A percentile compares a stretch with the other conserved stretches of the same genome.
phyloP scores from a whole-genome alignment of 768 basidiomycete species.

The Cystofilobasidium macerans region DNA sequence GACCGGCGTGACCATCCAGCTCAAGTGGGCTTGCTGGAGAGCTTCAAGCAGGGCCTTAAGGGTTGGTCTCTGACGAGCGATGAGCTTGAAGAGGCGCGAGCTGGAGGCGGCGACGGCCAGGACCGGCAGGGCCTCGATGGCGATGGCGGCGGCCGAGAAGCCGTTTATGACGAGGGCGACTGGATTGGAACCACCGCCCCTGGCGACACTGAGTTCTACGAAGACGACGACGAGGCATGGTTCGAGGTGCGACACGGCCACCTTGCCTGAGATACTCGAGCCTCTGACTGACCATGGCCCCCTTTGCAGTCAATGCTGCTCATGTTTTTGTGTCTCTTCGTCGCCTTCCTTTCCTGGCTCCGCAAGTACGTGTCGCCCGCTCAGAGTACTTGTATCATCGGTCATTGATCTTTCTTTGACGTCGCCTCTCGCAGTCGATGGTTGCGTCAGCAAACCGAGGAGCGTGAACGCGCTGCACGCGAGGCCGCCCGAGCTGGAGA shows the following conservation, averaged over 20 bases:
- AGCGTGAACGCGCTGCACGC: background rate
- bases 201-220: background rate
- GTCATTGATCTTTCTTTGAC: background rate
- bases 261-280: background rate
- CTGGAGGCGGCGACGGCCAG: background rate
- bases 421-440: background rate
- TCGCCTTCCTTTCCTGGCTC: constrained; percentile 22
- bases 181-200: background rate
- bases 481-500: background rate
- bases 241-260: constrained; percentile 6
- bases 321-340: constrained; percentile 10
- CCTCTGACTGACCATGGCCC: background rate
- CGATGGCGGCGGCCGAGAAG: background rate
- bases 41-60: constrained; percentile 10
- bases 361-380: constrained; percentile 11
- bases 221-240: constrained; percentile 21
- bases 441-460: constrained; percentile 4
- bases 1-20: background rate
- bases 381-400: background rate
- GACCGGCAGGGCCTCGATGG: background rate
- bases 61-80: constrained; percentile 1
- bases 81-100: background rate
- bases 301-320: constrained; percentile 18
- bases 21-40: constrained; percentile 2
- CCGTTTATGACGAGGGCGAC: constrained; percentile 10